Evolutionary conservation across 2,329 filamentous ascomycete species (phyloP).

Genomic region (Trichoderma atroviride): DNA sequence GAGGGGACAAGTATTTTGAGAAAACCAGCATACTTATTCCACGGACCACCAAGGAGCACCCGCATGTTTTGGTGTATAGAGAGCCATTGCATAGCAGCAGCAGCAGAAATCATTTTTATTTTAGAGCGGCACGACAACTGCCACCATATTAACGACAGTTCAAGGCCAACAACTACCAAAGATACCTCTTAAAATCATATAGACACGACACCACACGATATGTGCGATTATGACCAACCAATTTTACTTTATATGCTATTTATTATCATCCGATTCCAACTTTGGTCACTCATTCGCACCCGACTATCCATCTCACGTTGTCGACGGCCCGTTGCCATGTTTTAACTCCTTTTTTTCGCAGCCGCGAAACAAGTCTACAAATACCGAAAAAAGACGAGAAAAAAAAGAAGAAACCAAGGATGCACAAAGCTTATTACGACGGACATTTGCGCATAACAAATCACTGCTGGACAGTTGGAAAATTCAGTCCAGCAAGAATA

Average conservation of each 20-base stretch:
- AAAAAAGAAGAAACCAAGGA: not conserved
- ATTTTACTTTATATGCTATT: conserved; percentile 27
- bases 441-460: not conserved
- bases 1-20: not conserved
- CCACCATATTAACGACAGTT: conserved; percentile 27
- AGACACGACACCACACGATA: conserved; percentile 39
- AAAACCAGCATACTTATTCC: conserved; percentile 13
- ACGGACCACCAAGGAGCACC: conserved; percentile 30
- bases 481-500: conserved; percentile 9
- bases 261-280: conserved; percentile 24
- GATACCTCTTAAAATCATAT: conserved; percentile 35
- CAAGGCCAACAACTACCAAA: conserved; percentile 27
- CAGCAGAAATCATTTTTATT: conserved; percentile 1
- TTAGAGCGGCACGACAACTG: conserved; percentile 29
- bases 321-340: not conserved
- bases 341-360: not conserved
- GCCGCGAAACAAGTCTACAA: not conserved
- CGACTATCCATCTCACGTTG: not conserved
- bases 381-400: not conserved
- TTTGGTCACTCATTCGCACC: conserved; percentile 26
- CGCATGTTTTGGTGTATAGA: conserved; percentile 40
- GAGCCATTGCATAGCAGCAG: conserved; percentile 29
- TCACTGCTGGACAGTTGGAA: not conserved
- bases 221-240: conserved; percentile 29
- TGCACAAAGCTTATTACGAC: not conserved